Evolutionary conservation across 805 yeast species (phyloP).

Genomic region (Wickerhamomyces rabaulensis): DNA sequence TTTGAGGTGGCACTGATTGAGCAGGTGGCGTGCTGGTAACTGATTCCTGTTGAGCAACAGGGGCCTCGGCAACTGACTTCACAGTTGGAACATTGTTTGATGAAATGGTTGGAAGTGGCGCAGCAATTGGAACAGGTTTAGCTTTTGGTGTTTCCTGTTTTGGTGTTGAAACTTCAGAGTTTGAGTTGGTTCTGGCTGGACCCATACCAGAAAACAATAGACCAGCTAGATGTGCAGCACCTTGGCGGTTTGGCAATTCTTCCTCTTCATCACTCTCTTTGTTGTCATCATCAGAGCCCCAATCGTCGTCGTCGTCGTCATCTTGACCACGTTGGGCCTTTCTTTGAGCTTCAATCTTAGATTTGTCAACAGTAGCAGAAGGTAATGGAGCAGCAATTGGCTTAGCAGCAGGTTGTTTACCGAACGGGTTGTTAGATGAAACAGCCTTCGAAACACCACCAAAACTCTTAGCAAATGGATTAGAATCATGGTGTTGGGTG

Average conservation of each 20-base stretch:
- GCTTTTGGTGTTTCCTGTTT: constrained; percentile 15
- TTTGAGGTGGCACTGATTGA: neutral
- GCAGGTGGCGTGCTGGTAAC: constrained; percentile 6
- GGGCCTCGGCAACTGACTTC: neutral
- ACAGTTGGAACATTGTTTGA: neutral
- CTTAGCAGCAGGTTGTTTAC: constrained; percentile 37
- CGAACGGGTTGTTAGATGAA: constrained; percentile 49
- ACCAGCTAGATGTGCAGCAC: constrained; percentile 25
- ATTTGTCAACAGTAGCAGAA: constrained; percentile 38
- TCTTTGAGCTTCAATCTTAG: constrained; percentile 65
- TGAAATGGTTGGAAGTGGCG: constrained; percentile 23
- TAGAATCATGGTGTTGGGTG: constrained; percentile 19
- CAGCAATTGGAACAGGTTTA: constrained; percentile 19
- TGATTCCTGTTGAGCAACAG: neutral
- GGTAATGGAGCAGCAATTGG: constrained; percentile 4
- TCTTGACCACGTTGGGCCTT: constrained; percentile 55
- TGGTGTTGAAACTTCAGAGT: constrained; percentile 17
- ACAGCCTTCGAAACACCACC: constrained; percentile 3
- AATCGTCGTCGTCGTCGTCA: constrained; percentile 30
- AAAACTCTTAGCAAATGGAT: constrained; percentile 20
- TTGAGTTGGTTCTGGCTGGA: constrained; percentile 17
- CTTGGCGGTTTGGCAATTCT: constrained; percentile 25
- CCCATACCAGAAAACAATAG: constrained; percentile 23
- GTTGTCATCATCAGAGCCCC: constrained; percentile 30
- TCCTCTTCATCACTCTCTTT: constrained; percentile 29